Evolutionary conservation across 2,329 filamentous ascomycete species (phyloP).

Genomic region (Ophiosphaerella narmari): DNA sequence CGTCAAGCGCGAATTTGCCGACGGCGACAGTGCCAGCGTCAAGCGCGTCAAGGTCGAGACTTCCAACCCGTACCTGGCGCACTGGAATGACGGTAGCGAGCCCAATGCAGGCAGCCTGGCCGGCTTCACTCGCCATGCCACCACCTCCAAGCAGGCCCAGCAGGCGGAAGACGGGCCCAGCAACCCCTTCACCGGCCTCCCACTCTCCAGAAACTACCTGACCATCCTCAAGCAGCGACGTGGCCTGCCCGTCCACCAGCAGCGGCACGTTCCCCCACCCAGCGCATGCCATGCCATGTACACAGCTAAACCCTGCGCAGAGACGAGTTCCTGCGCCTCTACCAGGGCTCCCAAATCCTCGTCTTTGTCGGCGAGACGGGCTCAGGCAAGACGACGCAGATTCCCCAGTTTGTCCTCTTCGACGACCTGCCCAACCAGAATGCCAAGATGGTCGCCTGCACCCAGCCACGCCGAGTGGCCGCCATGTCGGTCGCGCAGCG

Average conservation of each 20-base stretch:
- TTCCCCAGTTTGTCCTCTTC: conserved; percentile 96
- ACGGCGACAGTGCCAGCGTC: conserved; percentile 54
- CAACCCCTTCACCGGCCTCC: conserved; percentile 83
- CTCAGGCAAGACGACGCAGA: conserved; percentile 99
- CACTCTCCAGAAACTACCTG: conserved; percentile 84
- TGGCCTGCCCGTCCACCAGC: conserved; percentile 87
- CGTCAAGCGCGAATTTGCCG: conserved; percentile 58
- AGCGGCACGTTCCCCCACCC: conserved; percentile 63
- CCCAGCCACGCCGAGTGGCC: conserved; percentile 93
- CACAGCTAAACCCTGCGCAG: conserved; percentile 48
- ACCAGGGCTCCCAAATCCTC: conserved; percentile 91
- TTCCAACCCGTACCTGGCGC: conserved; percentile 86
- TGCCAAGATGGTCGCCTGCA: conserved; percentile 93
- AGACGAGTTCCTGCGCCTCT: conserved; percentile 90
- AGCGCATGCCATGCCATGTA: background rate
- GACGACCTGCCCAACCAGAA: conserved; percentile 89
- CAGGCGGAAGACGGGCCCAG: conserved; percentile 76
- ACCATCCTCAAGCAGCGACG: conserved; percentile 82
- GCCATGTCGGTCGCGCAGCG: conserved; percentile 98
- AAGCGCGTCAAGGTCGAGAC: conserved; percentile 55
- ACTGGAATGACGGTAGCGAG: conserved; percentile 70
- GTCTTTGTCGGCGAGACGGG: conserved; percentile 99
- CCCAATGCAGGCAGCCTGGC: conserved; percentile 54
- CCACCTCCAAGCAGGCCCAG: conserved; percentile 75
- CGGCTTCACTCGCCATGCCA: conserved; percentile 75